A percentile compares a stretch with the other conserved stretches of the same genome.
Evolutionary conservation across 1,139 yeast species (phyloP).

Genomic region (Chernovozyma sophiae-reginae): DNA sequence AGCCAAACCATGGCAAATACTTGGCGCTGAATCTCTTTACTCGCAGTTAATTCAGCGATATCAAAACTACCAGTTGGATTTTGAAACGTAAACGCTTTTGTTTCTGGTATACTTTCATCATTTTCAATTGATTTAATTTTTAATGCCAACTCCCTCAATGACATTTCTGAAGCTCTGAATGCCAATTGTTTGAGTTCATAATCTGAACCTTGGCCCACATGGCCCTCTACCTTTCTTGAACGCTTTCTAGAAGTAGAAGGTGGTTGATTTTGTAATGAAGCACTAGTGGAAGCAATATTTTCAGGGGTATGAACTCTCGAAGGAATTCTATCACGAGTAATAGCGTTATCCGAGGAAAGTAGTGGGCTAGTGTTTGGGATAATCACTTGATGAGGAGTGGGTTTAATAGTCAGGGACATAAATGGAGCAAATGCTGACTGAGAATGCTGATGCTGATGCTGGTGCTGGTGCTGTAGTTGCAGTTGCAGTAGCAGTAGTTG

Average conservation of each 20-base stretch:
- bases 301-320: conserved; percentile 1
- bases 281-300: background rate
- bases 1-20: conserved; percentile 82
- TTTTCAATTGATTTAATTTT: conserved; percentile 46
- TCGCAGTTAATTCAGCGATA: conserved; percentile 12
- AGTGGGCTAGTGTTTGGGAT: background rate
- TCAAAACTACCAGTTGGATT: background rate
- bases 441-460: background rate
- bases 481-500: conserved; percentile 7
- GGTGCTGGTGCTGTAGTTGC: background rate
- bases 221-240: background rate
- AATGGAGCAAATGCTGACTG: background rate
- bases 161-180: conserved; percentile 33
- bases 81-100: conserved; percentile 6
- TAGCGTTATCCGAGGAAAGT: background rate
- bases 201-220: conserved; percentile 1
- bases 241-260: background rate
- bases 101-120: conserved; percentile 16
- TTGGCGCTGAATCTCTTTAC: conserved; percentile 66
- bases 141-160: conserved; percentile 50
- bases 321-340: background rate
- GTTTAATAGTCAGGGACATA: background rate
- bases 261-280: background rate
- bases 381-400: background rate
- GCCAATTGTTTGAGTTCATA: conserved; percentile 49